Base-by-base conservation (phyloP, 2,329 filamentous ascomycete species). In the Hansfordia pulvinata region DNA sequence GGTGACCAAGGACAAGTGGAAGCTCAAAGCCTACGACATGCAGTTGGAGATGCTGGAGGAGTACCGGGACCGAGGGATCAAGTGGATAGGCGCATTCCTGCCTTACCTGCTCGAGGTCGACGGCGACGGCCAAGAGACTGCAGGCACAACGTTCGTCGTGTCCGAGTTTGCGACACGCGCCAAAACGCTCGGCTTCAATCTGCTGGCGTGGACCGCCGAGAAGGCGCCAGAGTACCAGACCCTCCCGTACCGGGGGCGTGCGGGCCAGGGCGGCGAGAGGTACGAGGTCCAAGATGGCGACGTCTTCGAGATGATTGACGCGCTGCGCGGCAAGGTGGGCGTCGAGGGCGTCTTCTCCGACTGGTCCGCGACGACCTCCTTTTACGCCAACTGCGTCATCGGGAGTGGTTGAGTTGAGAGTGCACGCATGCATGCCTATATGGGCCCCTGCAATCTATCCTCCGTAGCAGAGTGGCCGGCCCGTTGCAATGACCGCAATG, bases 321-420 rank as follows among this genome's bases (percentile, higher is more conserved):
- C 77, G 2, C 51, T 83, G 32, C 65, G 58, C 3, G 56, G 62
- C 35, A 52, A 80, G 38, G 65, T 81, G 7, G 64, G 66, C 1
- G 67, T 77, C 10, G 48, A 54, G 17, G 72, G 60, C 4, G 60
- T 82, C 34, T 82, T 82, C 39, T 64, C 66, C 4, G 77, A 82
- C 45, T 82, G 76, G 77, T 65, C 67, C 10, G 68, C 70, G 8
- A 77, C 75, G 0, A 63, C 70, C 6, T 77, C 73, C 0, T 81
- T 76, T 37, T 82, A 78, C 48, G 76, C 75, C 35, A 82, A 78
- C 40, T 82, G 76, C 51, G 71, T 80, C 36, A n/a, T n/a, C n/a
- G n/a, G n/a, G n/a, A n/a, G n/a, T n/a, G n/a, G n/a, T n/a, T n/a
- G n/a, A n/a, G n/a, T n/a, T n/a, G n/a, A n/a, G n/a, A n/a, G n/a